Evolutionary conservation across 192 early-diverging fungal species (phyloP), one percentile per base, ranked within the genome.

Genomic region (Martensiomyces pterosporus): DNA sequence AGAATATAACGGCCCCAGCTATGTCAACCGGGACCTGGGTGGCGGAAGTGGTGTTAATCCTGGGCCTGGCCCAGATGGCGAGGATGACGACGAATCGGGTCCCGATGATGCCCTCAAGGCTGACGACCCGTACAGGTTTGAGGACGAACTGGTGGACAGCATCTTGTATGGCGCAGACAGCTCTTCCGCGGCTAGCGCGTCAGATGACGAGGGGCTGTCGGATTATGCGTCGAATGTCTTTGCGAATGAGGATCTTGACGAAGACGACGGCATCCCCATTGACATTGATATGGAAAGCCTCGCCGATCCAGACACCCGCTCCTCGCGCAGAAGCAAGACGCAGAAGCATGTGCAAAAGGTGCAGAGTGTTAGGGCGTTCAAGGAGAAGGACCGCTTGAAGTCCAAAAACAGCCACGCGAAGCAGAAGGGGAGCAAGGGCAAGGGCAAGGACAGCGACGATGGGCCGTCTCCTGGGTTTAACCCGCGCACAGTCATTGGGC

Each of bases 181-280:
- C 29, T 5, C n/a, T n/a, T n/a, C n/a, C n/a, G n/a, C n/a, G n/a
- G n/a, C n/a, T n/a, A n/a, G n/a, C n/a, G n/a, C n/a, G n/a, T n/a
- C n/a, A n/a, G n/a, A n/a, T n/a, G n/a, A n/a, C n/a, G n/a, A n/a
- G n/a, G n/a, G n/a, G n/a, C n/a, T n/a, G n/a, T n/a, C n/a, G n/a
- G n/a, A n/a, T n/a, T n/a, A n/a, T n/a, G n/a, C n/a, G n/a, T n/a
- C n/a, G n/a, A n/a, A n/a, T n/a, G n/a, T n/a, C n/a, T n/a, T n/a
- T n/a, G n/a, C n/a, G n/a, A n/a, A n/a, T n/a, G n/a, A n/a, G n/a
- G 40, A 4, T 2, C 18, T 42, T 9, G 40, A 55, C 24, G 68
- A 72, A 23, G 68, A 57, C 35, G 60, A 70, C 18, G 68, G 57
- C 2, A 55, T 60, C 26, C 69, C 62, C 1, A 43, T 36, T 15